Base-by-base conservation (phyloP, 345 rosid genomes). In the Odontarrhena argentea region DNA sequence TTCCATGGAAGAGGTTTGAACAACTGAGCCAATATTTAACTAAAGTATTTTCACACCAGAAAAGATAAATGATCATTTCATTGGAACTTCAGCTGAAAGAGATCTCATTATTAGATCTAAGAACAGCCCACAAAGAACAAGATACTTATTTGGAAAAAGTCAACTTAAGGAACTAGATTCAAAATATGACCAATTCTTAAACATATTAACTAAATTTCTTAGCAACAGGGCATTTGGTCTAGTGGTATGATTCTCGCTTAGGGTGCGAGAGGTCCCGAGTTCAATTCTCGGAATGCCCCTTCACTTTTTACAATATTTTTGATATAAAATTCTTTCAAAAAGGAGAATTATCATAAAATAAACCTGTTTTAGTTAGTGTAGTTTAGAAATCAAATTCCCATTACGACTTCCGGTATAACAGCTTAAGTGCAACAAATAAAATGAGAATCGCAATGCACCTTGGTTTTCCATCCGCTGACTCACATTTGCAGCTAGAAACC, bases 231-330 rank as follows among this genome's bases (percentile, higher is more conserved):
- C 86, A 81, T 77, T 86, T 83, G 87, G 87, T 81, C 82, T 80
- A 83, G 86, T 84, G 86, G 83, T 67, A 82, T 79, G 82, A 82
- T 84, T 81, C 86, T 83, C 83, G 87, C 83, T 85, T 85, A 77
- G 81, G 83, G 83, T 82, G 80, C 82, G 76, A 84, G 83, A 82
- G 83, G 83, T 77, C 82, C 81, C 78, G 83, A 82, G 85, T 77
- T 76, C 84, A 78, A 86, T 76, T 81, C 84, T 84, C 82, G 82
- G 83, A 86, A 76, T 80, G 73, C 69, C 73, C 72, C 3, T 28
- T 28, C 4, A 28, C 32, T 4, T 28, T 28, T 28, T 28, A 2
- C 5, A 4, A 28, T 2, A 1, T 28, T 28, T 28, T 28, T 28
- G 32, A 2, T 28, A 0, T 28, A 28, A 28, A 28, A 28, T 4